phyloP scores from a whole-genome alignment of 2,329 filamentous ascomycete species.

The Aspergillus fischeri region DNA sequence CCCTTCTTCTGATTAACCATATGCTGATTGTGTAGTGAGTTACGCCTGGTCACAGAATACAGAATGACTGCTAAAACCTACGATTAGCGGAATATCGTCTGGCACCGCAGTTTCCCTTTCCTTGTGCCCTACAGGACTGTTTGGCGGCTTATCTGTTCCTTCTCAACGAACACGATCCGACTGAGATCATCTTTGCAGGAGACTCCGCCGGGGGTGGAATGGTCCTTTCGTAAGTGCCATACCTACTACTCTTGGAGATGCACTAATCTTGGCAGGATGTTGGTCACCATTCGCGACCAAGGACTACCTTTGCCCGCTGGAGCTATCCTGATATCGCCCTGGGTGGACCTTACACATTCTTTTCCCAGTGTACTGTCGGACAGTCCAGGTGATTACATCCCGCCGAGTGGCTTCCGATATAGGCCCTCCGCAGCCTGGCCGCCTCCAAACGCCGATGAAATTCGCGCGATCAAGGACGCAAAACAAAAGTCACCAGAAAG shows the following conservation, averaged over 20 bases:
- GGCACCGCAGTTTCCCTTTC: conserved; percentile 91
- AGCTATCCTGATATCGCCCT: conserved; percentile 85
- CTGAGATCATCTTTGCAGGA: conserved; percentile 79
- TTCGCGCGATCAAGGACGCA: conserved; percentile 47
- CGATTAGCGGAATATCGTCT: conserved; percentile 67
- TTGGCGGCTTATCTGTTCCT: conserved; percentile 83
- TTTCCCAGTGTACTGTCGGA: conserved; percentile 82
- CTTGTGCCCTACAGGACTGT: conserved; percentile 86
- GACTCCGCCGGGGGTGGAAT: conserved; percentile 94
- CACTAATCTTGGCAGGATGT: conserved; percentile 47
- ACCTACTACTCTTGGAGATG: background rate
- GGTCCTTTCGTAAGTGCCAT: conserved; percentile 56
- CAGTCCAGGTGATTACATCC: conserved; percentile 79
- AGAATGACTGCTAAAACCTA: conserved; percentile 10
- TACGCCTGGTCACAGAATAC: background rate
- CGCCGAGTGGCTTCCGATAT: conserved; percentile 80
- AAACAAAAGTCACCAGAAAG: conserved; percentile 39
- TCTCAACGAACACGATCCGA: conserved; percentile 69
- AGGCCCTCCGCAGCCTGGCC: conserved; percentile 90
- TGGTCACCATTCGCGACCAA: conserved; percentile 78
- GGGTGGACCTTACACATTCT: conserved; percentile 93
- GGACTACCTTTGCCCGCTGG: conserved; percentile 82
- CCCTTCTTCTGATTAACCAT: background rate
- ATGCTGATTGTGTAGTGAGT: conserved; percentile 25
- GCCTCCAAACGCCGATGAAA: conserved; percentile 76